Base-by-base conservation (phyloP, 2,329 filamentous ascomycete species). In the Xylariales sp. region DNA sequence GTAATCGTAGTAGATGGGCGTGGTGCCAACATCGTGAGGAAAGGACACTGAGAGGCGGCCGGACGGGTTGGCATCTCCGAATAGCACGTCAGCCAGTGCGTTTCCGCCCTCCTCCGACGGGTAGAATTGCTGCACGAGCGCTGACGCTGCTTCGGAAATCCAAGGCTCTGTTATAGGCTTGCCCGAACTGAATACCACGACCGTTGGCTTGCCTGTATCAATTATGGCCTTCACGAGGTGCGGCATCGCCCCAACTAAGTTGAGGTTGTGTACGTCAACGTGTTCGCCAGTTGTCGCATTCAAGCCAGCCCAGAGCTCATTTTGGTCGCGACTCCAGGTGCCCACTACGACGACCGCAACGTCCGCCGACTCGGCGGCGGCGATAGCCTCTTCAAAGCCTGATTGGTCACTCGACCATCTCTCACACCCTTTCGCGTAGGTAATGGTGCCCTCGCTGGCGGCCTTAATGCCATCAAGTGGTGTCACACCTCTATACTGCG, bases 241-340 rank as follows among this genome's bases (percentile, higher is more conserved):
- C 1, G 85, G 85, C 86, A 91, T 91, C 28, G 91, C 90, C 3
- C 91, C 91, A 12, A 93, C 89, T 9, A 93, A 87, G 65, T 87
- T 85, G 18, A 93, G 84, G 59, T 83, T 83, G 64, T 86, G 81
- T 0, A 89, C 83, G 72, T 93, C 91, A 55, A 93, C 87, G 74
- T 93, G 90, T 75, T 93, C 91, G 58, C 90, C 91, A 0, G 90
- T 93, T 0, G 91, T 93, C 34, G 90, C 90, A 71, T 93, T 93
- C 2, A 92, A 77, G 0, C 89, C 89, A 64, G 81, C 78, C 91
- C 90, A 93, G 3, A 93, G 86, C 77, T 93, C 87, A 60, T 84
- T 81, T 75, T 93, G 91, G 74, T 94, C 91, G 56, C 91, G 86
- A 32, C 87, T 89, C 91, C 91, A 93, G 8, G 91, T 93, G 39